phyloP scores from a whole-genome alignment of 805 yeast genomes.

The Zygosaccharomyces lentus region DNA sequence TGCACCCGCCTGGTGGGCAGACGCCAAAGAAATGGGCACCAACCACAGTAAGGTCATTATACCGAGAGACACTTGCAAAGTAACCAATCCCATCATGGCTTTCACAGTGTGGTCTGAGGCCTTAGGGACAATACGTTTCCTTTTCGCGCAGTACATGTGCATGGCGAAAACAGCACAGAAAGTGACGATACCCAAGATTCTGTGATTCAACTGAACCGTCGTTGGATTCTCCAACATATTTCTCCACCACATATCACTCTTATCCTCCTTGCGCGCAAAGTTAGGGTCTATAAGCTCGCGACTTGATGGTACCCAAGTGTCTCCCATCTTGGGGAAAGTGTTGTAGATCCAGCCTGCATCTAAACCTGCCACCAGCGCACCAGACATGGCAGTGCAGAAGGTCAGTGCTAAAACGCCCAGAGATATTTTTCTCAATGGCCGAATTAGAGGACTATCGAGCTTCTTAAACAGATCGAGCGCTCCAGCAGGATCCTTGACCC shows the following conservation, averaged over 20 bases:
- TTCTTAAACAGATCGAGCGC: slow-evolving; percentile 53
- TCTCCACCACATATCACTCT: slow-evolving; percentile 82
- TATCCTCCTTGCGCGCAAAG: slow-evolving; percentile 62
- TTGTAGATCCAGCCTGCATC: slow-evolving; percentile 97
- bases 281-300: slow-evolving; percentile 73
- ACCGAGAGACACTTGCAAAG: slow-evolving; percentile 81
- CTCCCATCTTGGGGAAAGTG: slow-evolving; percentile 96
- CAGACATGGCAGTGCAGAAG: slow-evolving; percentile 91
- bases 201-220: slow-evolving; percentile 88
- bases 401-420: slow-evolving; percentile 60
- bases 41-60: slow-evolving; percentile 78
- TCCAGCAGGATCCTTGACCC: slow-evolving; percentile 58
- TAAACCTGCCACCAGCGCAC: slow-evolving; percentile 96
- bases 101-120: slow-evolving; percentile 54
- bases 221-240: slow-evolving; percentile 92
- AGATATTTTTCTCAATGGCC: slow-evolving; percentile 52
- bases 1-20: slow-evolving; percentile 97
- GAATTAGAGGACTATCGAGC: slow-evolving; percentile 58
- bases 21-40: slow-evolving; percentile 91
- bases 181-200: slow-evolving; percentile 78
- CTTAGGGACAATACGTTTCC: slow-evolving; percentile 54
- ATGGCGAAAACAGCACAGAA: slow-evolving; percentile 64
- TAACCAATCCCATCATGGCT: slow-evolving; percentile 74
- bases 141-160: slow-evolving; percentile 62
- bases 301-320: slow-evolving; percentile 66